Evolutionary conservation across 352 stramenopile genomes (phyloP).

Genomic region (Phytophthora pini): DNA sequence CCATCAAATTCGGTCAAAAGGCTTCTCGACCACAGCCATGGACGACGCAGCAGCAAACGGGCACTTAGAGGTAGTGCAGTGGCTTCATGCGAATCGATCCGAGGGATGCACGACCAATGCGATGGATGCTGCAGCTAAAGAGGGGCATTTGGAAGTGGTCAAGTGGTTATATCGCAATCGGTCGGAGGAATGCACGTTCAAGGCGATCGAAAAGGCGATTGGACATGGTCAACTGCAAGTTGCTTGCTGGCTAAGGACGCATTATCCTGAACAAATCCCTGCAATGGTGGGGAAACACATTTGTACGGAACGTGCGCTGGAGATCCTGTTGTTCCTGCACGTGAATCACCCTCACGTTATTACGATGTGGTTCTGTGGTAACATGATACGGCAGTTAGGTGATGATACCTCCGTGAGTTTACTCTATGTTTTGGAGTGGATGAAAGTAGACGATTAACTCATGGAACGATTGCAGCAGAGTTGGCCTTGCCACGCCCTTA

Average conservation of each 20-base stretch:
- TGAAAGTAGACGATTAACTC: neutral
- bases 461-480: slow-evolving; percentile 38
- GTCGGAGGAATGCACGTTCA: slow-evolving; percentile 1
- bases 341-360: neutral
- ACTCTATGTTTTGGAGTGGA: no score
- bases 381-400: no score
- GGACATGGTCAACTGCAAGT: slow-evolving; percentile 2
- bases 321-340: slow-evolving; percentile 10
- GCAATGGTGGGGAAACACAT: neutral
- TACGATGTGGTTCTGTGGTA: no score
- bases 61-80: slow-evolving; percentile 5
- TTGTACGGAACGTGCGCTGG: no score
- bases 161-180: slow-evolving; percentile 7
- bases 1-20: slow-evolving; percentile 1
- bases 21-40: neutral
- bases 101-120: slow-evolving; percentile 1
- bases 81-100: slow-evolving; percentile 2
- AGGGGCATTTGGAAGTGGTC: slow-evolving; percentile 1
- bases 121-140: slow-evolving; percentile 5
- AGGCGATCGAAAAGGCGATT: slow-evolving; percentile 2
- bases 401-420: no score
- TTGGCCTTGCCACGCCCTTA: neutral
- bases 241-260: neutral
- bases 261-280: neutral
- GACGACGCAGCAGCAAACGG: slow-evolving; percentile 5